Conservation (phyloP, 1,284 basidiomycete genomes). For the Puccinia hordei region DNA sequence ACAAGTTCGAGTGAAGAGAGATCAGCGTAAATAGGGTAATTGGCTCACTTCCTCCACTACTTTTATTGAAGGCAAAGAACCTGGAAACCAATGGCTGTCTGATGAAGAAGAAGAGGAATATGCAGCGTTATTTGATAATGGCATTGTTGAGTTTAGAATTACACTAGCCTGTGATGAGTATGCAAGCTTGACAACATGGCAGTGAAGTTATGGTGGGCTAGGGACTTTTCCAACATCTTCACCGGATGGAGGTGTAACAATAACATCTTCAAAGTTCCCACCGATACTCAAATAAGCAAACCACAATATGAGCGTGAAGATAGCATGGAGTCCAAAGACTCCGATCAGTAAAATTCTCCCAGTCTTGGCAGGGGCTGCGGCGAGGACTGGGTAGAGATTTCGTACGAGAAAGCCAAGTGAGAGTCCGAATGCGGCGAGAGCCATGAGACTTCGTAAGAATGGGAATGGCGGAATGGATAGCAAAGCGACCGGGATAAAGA, state of each 20-base stretch:
- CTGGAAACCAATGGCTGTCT: too few species aligned
- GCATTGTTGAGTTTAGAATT: too few species aligned
- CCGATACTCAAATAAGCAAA: constrained; percentile 56
- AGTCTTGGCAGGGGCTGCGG: constrained; percentile 77
- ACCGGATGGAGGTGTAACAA: not conserved
- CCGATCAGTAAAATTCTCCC: constrained; percentile 73
- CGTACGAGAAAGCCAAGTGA: constrained; percentile 80
- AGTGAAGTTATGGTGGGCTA: constrained; percentile 19
- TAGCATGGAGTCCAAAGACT: constrained; percentile 54
- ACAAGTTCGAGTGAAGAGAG: too few species aligned
- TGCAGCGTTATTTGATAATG: too few species aligned
- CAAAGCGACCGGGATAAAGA: constrained; percentile 65
- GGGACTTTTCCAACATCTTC: constrained; percentile 41
- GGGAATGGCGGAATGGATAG: constrained; percentile 55
- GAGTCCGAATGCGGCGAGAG: constrained; percentile 62
- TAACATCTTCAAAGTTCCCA: constrained; percentile 36
- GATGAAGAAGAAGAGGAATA: too few species aligned
- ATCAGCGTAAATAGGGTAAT: too few species aligned
- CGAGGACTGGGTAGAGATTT: constrained; percentile 85
- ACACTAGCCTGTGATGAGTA: not conserved
- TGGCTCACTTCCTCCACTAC: too few species aligned
- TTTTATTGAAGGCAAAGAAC: too few species aligned
- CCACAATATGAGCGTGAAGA: constrained; percentile 55
- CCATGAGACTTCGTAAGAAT: constrained; percentile 63
- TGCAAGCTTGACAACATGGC: not conserved